These are phyloP conservation scores for Cylindrotheca fusiformis DNA, from an alignment of 108 stramenopile genomes.

Conservation along the genomic window DNA sequence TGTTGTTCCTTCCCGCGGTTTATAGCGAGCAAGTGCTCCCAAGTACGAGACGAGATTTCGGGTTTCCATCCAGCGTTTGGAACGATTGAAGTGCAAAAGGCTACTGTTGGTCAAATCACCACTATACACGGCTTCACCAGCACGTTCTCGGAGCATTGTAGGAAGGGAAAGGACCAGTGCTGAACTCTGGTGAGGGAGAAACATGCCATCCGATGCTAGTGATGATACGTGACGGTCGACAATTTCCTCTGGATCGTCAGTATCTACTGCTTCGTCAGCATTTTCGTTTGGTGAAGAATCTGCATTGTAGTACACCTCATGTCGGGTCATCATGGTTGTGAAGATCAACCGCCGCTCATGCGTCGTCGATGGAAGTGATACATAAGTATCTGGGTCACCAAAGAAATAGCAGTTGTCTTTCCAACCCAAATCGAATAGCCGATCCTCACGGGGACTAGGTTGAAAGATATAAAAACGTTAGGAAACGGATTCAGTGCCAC, in stretches of 20 bases:
- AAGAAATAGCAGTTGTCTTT: constrained; percentile 65
- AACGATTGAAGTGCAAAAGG: too few species aligned
- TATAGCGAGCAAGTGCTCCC: too few species aligned
- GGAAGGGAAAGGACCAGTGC: constrained; percentile 11
- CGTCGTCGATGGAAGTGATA: constrained; percentile 36
- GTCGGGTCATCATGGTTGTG: constrained; percentile 9
- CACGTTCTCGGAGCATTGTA: constrained; percentile 9
- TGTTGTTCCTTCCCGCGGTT: too few species aligned
- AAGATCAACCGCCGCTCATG: constrained; percentile 28
- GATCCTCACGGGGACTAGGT: constrained; percentile 58
- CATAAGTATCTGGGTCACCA: constrained; percentile 51
- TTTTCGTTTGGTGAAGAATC: neutral
- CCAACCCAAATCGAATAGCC: constrained; percentile 36
- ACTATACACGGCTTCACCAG: too few species aligned
- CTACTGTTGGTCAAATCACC: too few species aligned
- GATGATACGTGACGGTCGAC: neutral
- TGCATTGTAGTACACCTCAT: constrained; percentile 2
- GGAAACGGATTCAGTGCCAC: neutral
- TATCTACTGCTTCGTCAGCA: constrained; percentile 8
- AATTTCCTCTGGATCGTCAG: constrained; percentile 3
- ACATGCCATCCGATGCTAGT: constrained; percentile 12
- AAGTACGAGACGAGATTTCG: too few species aligned
- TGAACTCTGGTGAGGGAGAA: constrained; percentile 2
- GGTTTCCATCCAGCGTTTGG: too few species aligned
- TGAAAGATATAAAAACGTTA: constrained; percentile 4